Evolutionary conservation across 1,139 yeast species (phyloP).

Genomic region (Torulaspora pretoriensis): DNA sequence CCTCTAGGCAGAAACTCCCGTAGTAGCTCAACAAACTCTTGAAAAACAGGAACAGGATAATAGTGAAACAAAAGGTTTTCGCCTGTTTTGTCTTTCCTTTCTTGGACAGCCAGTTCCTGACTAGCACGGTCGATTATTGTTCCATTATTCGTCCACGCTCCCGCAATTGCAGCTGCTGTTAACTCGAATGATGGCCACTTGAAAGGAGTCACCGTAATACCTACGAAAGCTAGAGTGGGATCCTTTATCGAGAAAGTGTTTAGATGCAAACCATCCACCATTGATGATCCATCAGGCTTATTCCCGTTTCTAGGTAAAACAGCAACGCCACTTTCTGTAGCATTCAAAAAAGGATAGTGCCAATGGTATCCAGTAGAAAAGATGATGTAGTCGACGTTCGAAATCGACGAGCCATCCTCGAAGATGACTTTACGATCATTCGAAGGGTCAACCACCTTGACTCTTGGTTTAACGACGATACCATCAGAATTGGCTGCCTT

Average conservation of each 20-base stretch:
- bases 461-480: constrained; percentile 38
- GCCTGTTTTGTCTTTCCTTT: constrained; percentile 17
- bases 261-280: constrained; percentile 38
- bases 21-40: neutral
- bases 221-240: constrained; percentile 41
- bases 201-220: constrained; percentile 24
- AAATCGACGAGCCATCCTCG: constrained; percentile 37
- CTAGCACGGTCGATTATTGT: constrained; percentile 26
- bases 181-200: constrained; percentile 30
- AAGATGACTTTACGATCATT: constrained; percentile 31
- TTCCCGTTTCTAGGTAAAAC: constrained; percentile 8
- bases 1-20: neutral
- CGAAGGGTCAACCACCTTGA: constrained; percentile 24
- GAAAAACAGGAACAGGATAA: neutral
- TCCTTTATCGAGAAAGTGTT: constrained; percentile 42
- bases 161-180: constrained; percentile 27
- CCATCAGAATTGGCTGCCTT: constrained; percentile 42
- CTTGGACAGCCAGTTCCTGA: constrained; percentile 22
- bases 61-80: neutral
- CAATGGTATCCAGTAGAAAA: constrained; percentile 45
- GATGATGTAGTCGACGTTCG: constrained; percentile 38
- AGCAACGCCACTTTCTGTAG: constrained; percentile 12
- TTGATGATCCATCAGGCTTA: constrained; percentile 25
- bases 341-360: constrained; percentile 37
- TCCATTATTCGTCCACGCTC: constrained; percentile 28